Percentiles rank a stretch among this genome's conserved stretches.
Conservation (phyloP, 1,139 yeast species). For the Pichia sp. region DNA sequence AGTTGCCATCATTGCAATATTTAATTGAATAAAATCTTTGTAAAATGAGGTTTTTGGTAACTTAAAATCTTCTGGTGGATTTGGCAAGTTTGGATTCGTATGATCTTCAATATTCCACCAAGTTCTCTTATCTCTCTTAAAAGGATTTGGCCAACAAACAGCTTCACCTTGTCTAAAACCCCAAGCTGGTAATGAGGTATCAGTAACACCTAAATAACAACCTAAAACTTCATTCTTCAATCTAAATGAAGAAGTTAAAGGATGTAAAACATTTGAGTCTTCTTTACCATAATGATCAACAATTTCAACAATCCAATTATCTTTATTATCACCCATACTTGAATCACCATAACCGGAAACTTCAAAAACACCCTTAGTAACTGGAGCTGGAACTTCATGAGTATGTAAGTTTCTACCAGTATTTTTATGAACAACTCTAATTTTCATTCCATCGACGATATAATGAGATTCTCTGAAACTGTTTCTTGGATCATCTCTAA, state of each 20-base stretch:
- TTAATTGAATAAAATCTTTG: slow-evolving; percentile 85
- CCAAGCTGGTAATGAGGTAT: slow-evolving; percentile 84
- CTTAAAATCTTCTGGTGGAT: slow-evolving; percentile 63
- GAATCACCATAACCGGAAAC: slow-evolving; percentile 91
- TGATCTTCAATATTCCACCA: slow-evolving; percentile 98
- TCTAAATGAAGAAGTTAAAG: slow-evolving; percentile 82
- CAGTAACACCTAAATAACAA: slow-evolving; percentile 86
- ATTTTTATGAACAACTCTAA: slow-evolving; percentile 71
- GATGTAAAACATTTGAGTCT: slow-evolving; percentile 64
- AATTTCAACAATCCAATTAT: slow-evolving; percentile 89
- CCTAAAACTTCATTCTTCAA: slow-evolving; percentile 59
- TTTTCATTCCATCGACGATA: slow-evolving; percentile 64
- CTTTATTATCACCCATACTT: slow-evolving; percentile 83
- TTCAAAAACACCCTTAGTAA: slow-evolving; percentile 65
- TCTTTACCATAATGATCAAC: slow-evolving; percentile 72
- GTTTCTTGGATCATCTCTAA: slow-evolving; percentile 55
- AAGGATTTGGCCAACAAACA: slow-evolving; percentile 71
- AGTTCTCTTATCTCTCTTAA: slow-evolving; percentile 82
- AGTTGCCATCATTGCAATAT: slow-evolving; percentile 98
- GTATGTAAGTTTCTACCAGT: slow-evolving; percentile 92
- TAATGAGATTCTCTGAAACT: slow-evolving; percentile 48
- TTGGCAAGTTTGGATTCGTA: slow-evolving; percentile 66
- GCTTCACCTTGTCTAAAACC: slow-evolving; percentile 99
- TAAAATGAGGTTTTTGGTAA: slow-evolving; percentile 80
- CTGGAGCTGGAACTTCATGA: slow-evolving; percentile 77